Conservation (phyloP, 306 rosid genomes). For the Acacia acuminata region DNA sequence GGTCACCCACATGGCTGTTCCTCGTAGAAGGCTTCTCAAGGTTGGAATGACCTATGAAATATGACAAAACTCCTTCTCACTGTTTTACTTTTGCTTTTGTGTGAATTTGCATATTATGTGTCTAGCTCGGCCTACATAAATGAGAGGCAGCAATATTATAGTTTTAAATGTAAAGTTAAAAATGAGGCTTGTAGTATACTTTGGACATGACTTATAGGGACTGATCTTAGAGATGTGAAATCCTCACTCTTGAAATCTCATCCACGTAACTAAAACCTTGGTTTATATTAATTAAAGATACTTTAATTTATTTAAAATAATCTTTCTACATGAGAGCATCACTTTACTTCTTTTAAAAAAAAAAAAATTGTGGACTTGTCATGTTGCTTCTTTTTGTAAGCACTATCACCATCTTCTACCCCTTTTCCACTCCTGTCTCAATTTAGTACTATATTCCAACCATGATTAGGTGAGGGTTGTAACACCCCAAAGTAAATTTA, state of each 20-base stretch:
- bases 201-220: neutral
- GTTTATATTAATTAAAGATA: too few species aligned
- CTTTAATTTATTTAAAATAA: too few species aligned
- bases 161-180: too few species aligned
- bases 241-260: neutral
- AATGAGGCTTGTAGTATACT: neutral
- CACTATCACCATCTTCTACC: too few species aligned
- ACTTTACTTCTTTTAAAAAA: too few species aligned
- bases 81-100: neutral
- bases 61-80: neutral
- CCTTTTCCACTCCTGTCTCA: too few species aligned
- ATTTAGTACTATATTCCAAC: too few species aligned
- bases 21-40: constrained; percentile 60
- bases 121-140: neutral
- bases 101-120: neutral
- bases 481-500: too few species aligned
- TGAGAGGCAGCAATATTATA: neutral
- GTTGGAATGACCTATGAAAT: constrained; percentile 60
- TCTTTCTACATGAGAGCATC: too few species aligned
- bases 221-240: neutral
- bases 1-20: constrained; percentile 51
- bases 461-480: too few species aligned
- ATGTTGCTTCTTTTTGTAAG: too few species aligned
- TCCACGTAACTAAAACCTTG: neutral
- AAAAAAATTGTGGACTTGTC: too few species aligned